Percentiles rank a stretch among this genome's conserved stretches.
Evolutionary conservation across 257 asterid species (phyloP).

Genomic region (Fraxinus excelsior): DNA sequence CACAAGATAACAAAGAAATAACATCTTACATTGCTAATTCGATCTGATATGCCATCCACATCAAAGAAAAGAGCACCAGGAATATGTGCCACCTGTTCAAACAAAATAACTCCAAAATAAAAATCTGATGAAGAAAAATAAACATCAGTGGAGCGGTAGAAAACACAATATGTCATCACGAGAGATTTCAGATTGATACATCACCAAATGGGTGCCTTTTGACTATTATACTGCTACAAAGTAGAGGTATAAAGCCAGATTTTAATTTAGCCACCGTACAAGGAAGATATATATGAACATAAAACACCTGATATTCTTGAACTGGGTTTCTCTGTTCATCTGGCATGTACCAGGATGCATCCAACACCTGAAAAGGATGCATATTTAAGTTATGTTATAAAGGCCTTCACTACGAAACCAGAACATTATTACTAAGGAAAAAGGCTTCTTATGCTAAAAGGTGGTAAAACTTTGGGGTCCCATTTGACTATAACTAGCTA

Average conservation of each 20-base stretch:
- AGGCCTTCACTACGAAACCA: background rate
- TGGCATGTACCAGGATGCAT: constrained; percentile 99
- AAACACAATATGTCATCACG: background rate
- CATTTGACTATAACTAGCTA: background rate
- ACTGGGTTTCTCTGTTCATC: constrained; percentile 95
- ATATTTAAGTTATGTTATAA: background rate
- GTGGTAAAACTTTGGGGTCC: background rate
- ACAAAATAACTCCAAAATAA: background rate
- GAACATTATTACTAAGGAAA: background rate
- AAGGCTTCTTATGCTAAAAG: background rate
- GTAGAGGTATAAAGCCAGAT: background rate
- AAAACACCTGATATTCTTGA: constrained; percentile 91
- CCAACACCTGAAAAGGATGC: constrained; percentile 66
- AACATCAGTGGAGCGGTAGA: background rate
- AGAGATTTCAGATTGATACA: background rate
- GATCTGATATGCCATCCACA: constrained; percentile 52
- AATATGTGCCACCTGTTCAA: constrained; percentile 55
- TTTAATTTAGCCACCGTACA: constrained; percentile 8
- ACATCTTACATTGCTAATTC: constrained; percentile 43
- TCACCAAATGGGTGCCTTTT: background rate
- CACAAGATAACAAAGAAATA: background rate
- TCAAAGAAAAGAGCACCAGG: constrained; percentile 62
- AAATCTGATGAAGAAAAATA: background rate
- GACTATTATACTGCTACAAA: background rate
- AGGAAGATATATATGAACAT: constrained; percentile 6